phyloP scores from a whole-genome alignment of 1,139 yeast genomes.

The Arxiozyma telluris region DNA sequence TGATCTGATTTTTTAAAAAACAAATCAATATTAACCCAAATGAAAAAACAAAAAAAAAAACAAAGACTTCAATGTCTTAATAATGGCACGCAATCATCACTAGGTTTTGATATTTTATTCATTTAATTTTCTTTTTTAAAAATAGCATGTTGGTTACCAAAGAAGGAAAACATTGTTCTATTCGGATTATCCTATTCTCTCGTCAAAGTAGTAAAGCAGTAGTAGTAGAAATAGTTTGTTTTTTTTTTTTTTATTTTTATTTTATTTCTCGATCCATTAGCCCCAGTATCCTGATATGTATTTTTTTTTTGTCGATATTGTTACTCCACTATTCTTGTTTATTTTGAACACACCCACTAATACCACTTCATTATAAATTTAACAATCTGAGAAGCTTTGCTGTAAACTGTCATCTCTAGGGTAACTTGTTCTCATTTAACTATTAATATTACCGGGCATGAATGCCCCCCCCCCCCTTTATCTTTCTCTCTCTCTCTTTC shows the following conservation, averaged over 20 bases:
- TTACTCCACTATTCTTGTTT: background rate
- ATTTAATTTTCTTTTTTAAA: background rate
- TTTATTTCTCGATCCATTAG: too few species aligned
- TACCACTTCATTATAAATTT: background rate
- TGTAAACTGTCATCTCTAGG: too few species aligned
- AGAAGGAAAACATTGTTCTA: too few species aligned
- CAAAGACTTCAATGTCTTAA: background rate
- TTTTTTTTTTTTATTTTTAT: too few species aligned
- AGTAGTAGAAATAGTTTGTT: background rate
- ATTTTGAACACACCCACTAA: background rate
- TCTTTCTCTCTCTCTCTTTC: too few species aligned
- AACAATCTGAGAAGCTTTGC: background rate
- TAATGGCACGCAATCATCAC: background rate
- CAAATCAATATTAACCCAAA: too few species aligned
- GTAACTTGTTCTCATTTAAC: too few species aligned
- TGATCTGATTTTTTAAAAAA: background rate
- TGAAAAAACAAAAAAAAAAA: too few species aligned
- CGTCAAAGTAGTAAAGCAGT: background rate
- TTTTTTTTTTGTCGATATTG: background rate
- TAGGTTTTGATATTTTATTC: background rate
- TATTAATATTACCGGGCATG: too few species aligned
- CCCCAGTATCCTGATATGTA: background rate
- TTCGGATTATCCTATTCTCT: background rate
- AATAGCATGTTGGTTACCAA: background rate
- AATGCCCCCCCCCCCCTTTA: too few species aligned